These are phyloP conservation scores for Paramecium octaurelia DNA, from an alignment of 73 alveolate species.

Conservation along the genomic window DNA sequence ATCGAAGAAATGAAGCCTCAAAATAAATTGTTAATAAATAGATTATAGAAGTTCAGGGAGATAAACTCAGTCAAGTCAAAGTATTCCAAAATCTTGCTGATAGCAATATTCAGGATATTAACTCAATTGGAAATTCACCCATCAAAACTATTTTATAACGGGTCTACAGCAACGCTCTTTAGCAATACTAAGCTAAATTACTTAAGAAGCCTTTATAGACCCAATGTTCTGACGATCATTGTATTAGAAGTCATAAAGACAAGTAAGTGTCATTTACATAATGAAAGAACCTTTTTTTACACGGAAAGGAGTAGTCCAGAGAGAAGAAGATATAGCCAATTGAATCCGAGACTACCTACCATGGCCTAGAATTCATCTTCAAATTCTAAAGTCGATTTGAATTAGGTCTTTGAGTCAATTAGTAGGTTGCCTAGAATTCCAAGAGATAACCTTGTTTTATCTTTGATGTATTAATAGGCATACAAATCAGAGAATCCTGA, in stretches of 20 bases:
- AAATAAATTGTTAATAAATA: not conserved
- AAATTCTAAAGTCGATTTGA: not conserved
- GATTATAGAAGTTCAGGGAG: not conserved
- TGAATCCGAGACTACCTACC: not conserved
- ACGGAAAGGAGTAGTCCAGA: not conserved
- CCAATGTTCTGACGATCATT: not conserved
- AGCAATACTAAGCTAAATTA: not conserved
- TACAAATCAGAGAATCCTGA: constrained; percentile 14
- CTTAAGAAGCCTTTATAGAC: too few species aligned
- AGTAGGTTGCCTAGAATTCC: not conserved
- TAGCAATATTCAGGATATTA: not conserved
- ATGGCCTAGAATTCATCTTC: not conserved
- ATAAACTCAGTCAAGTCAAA: not conserved
- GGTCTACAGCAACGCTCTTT: not conserved
- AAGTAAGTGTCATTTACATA: not conserved
- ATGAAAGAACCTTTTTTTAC: not conserved
- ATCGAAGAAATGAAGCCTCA: too few species aligned
- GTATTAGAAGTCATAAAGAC: not conserved
- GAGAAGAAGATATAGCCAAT: not conserved
- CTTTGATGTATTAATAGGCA: constrained; percentile 16
- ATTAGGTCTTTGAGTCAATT: not conserved
- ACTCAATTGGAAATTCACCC: not conserved
- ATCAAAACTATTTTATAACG: not conserved
- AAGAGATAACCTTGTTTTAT: constrained; percentile 5
- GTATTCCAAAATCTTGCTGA: not conserved